Evolutionary conservation across 108 stramenopile species (phyloP).

Genomic region (Cyclotella cryptica): DNA sequence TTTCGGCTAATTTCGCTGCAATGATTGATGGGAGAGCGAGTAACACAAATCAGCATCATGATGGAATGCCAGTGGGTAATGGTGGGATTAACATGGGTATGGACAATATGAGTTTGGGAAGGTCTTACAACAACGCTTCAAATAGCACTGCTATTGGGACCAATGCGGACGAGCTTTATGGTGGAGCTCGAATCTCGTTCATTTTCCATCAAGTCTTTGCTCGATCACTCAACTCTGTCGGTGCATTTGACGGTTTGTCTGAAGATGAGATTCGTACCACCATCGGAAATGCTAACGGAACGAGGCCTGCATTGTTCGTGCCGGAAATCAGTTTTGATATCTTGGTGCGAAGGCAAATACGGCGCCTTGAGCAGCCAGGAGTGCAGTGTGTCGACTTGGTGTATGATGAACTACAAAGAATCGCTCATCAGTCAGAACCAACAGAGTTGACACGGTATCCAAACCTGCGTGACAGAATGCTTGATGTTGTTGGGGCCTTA

Average conservation of each 20-base stretch:
- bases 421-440: conserved; percentile 89
- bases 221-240: conserved; percentile 82
- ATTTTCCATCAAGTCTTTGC: conserved; percentile 96
- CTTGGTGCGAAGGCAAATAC: conserved; percentile 92
- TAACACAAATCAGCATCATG: conserved; percentile 47
- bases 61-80: conserved; percentile 48
- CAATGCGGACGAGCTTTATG: conserved; percentile 90
- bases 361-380: conserved; percentile 93
- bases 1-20: conserved; percentile 88
- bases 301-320: conserved; percentile 94
- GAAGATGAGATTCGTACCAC: conserved; percentile 98
- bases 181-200: conserved; percentile 95
- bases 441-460: conserved; percentile 93
- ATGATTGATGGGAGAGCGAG: conserved; percentile 91
- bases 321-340: conserved; percentile 98
- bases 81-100: conserved; percentile 38
- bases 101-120: conserved; percentile 36
- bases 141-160: conserved; percentile 27
- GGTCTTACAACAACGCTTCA: conserved; percentile 16
- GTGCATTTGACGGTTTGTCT: conserved; percentile 93
- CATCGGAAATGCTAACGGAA: conserved; percentile 95
- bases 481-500: conserved; percentile 84
- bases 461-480: conserved; percentile 87
- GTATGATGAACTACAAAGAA: conserved; percentile 94
- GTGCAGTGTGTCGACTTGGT: conserved; percentile 96